Base-by-base conservation (phyloP, 768 basidiomycete genomes). In the Auricularia cornea region DNA sequence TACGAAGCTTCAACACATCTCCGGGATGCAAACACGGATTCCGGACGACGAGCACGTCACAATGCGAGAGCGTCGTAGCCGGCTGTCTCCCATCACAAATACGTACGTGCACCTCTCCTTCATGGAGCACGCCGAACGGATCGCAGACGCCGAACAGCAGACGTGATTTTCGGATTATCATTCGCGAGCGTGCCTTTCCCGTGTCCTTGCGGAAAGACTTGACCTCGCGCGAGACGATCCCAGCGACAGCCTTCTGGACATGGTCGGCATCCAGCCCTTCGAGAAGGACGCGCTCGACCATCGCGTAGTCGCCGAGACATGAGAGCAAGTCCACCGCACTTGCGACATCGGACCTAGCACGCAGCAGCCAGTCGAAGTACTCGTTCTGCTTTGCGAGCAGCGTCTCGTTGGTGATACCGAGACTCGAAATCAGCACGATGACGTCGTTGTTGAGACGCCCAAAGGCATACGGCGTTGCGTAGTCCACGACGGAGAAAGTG, bases 1-100 rank as follows among this genome's bases (percentile, higher is more conserved):
- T 87, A 11, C 85, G 75, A 1, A 88, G 75, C 68, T 88, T 89
- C 60, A 88, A 69, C 63, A 83, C 84, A 69, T 88, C 86, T 23
- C 87, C 85, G 84, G 87, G 85, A 72, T 88, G 84, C 54, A 88
- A 77, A 66, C 86, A 89, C 0, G 87, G 87, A 69, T 89, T 89
- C 26, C 86, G 75, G 3, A 87, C 84, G 3, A 88, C 81, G 3
- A 88, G 74, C 0, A 87, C 84, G 66, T 87, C 83, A 0, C 81
- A 79, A 65, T 86, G 81, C 41, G 84, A 83, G 1, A 81, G 78
- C 0, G 86, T 86, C 3, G 81, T 74, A 0, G 77, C 76, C 2
- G 86, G 86, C 41, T 79, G 80, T 23, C 81, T 76, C 20, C 76
- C 75, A 0, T 77, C 74, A 0, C 81, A 83, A 33, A 88, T 80